Base-by-base conservation (phyloP, 129 eudicot species). In the Lactuca saligna region DNA sequence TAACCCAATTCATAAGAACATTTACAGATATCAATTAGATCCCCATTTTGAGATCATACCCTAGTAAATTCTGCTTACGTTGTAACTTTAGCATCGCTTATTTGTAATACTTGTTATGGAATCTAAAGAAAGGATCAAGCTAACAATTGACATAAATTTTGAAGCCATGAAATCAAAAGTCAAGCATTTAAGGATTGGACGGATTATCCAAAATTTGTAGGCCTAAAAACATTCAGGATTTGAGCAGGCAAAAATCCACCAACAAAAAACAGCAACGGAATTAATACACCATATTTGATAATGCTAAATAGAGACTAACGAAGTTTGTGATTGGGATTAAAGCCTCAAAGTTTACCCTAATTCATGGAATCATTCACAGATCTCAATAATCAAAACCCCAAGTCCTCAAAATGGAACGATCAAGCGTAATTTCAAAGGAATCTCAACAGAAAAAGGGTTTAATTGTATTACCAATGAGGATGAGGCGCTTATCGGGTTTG, bases 401-500 rank as follows among this genome's bases (percentile, higher is more conserved):
- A 75, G 31, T 17, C 33, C 9, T 16, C 6, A 41, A 54, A 54
- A 25, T 14, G 14, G 6, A 44, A 34, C 15, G 17, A 15, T 31
- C 6, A 13, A 13, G 6, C 16, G 35, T 20, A 25, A 56, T 39
- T 55, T 29, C 1, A 56, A n/a, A 33, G 6, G 44, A 66, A 50
- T 50, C 3, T 50, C 2, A 7, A 29, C 48, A 41, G 2, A 10
- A 44, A 25, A 49, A 16, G 8, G 38, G 39, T 11, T 11, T 3
- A 37, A 17, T 2, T 8, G 41, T 1, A 49, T 29, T 78, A 78
- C 87, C 87, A 46, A 78, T 78, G 65, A 82, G 87, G 57, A 78
- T 79, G 69, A 82, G 83, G 69, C 87, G 87, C 59, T 82, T 82
- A 60, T 82, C 87, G 15, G 83, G 83, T 64, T 78, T 78, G 57